phyloP scores from a whole-genome alignment of 2,329 filamentous ascomycete genomes.

The Nigrospora oryzae region DNA sequence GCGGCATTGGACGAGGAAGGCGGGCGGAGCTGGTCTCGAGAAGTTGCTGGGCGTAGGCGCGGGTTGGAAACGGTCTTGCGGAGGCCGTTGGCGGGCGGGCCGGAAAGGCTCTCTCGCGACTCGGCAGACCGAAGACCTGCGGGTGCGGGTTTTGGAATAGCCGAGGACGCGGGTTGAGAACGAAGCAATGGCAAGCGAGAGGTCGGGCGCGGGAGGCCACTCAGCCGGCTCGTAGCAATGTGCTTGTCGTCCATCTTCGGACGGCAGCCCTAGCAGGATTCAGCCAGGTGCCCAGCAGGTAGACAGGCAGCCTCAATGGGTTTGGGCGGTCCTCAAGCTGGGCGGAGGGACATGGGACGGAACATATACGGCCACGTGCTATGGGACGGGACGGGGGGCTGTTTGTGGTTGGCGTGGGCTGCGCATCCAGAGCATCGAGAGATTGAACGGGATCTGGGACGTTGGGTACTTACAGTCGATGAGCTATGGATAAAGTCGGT shows the following conservation, averaged over 20 bases:
- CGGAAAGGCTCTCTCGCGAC: slow-evolving; percentile 5
- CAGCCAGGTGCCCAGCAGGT: no score
- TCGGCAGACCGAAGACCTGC: slow-evolving; percentile 7
- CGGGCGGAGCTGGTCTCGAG: slow-evolving; percentile 16
- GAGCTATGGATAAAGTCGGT: no score
- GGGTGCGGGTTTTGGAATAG: slow-evolving; percentile 3
- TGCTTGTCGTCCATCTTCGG: slow-evolving; percentile 1
- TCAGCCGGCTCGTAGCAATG: slow-evolving; percentile 8
- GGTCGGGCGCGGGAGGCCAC: slow-evolving; percentile 18
- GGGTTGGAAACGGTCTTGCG: slow-evolving; percentile 7
- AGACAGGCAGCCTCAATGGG: no score
- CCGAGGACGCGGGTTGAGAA: slow-evolving; percentile 10
- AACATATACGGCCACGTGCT: no score
- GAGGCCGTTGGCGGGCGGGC: slow-evolving; percentile 7
- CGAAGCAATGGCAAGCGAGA: slow-evolving; percentile 22
- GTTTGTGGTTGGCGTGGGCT: no score
- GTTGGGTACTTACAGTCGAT: no score
- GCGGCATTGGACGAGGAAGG: slow-evolving; percentile 7
- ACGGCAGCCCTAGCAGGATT: no score
- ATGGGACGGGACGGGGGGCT: no score
- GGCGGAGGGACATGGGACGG: no score
- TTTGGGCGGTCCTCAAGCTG: no score
- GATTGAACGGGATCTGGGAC: no score
- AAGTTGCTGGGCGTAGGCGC: slow-evolving; percentile 15
- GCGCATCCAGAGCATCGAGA: no score